These are phyloP conservation scores for Cladorrhinum sp. DNA, from an alignment of 2,329 filamentous ascomycete genomes.

Conservation along the genomic window DNA sequence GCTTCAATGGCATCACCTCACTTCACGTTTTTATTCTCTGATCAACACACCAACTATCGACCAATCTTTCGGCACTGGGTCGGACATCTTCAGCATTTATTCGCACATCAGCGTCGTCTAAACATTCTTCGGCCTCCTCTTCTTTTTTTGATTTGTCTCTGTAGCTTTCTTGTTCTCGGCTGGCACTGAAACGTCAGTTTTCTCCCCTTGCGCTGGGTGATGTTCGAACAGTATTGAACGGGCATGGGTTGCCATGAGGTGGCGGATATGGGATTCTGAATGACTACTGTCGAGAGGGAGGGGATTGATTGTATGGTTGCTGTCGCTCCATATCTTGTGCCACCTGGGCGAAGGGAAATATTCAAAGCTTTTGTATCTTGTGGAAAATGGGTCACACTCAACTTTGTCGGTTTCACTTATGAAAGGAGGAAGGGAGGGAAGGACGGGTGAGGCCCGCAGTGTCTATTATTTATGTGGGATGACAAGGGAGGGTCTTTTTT, in stretches of 20 bases:
- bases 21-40: background rate
- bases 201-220: background rate
- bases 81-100: conserved; percentile 19
- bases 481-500: background rate
- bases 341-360: background rate
- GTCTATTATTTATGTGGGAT: background rate
- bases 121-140: background rate
- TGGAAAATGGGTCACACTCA: background rate
- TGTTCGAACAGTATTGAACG: too few species aligned
- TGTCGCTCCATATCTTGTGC: too few species aligned
- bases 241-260: too few species aligned
- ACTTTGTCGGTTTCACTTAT: background rate
- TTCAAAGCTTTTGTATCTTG: background rate
- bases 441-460: background rate
- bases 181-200: background rate
- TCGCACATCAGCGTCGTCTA: conserved; percentile 11
- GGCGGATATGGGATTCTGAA: too few species aligned
- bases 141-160: background rate
- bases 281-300: too few species aligned
- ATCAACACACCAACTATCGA: background rate
- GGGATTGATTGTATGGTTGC: too few species aligned
- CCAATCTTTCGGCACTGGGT: background rate
- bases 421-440: too few species aligned
- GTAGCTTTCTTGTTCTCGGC: background rate
- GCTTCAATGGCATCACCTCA: background rate